These are phyloP conservation scores for Margaritispora aquatica DNA, from an alignment of 495 filamentous ascomycete species.

Conservation along the genomic window DNA sequence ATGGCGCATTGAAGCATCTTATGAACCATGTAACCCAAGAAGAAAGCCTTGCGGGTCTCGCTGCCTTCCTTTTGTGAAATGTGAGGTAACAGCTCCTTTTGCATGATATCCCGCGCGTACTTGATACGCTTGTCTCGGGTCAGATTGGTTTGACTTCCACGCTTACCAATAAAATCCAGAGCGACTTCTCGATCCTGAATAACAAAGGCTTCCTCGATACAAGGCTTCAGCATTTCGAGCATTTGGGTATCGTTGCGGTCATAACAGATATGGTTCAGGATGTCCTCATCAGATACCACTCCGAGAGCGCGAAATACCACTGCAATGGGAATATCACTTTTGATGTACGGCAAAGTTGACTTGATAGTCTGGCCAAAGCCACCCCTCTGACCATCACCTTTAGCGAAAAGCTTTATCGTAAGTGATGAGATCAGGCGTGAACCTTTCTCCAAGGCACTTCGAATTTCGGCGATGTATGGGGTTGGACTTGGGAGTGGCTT, in stretches of 20 bases:
- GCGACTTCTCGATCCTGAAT: slow-evolving; percentile 97
- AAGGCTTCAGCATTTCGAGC: slow-evolving; percentile 95
- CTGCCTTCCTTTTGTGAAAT: slow-evolving; percentile 96
- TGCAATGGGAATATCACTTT: slow-evolving; percentile 85
- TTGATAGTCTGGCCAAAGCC: slow-evolving; percentile 82
- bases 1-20: slow-evolving; percentile 85
- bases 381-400: slow-evolving; percentile 70
- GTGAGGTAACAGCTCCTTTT: slow-evolving; percentile 94
- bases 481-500: slow-evolving; percentile 83
- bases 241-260: slow-evolving; percentile 92
- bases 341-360: slow-evolving; percentile 86
- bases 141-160: slow-evolving; percentile 67
- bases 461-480: slow-evolving; percentile 90
- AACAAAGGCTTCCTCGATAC: slow-evolving; percentile 91
- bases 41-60: slow-evolving; percentile 95
- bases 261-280: slow-evolving; percentile 95
- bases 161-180: slow-evolving; percentile 91
- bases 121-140: slow-evolving; percentile 82
- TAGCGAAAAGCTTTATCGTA: slow-evolving; percentile 79
- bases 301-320: slow-evolving; percentile 94
- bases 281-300: slow-evolving; percentile 96
- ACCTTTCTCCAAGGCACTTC: slow-evolving; percentile 93
- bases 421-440: slow-evolving; percentile 87
- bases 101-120: slow-evolving; percentile 87
- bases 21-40: slow-evolving; percentile 98